These are phyloP conservation scores for Aureoboletus auriporus DNA, from an alignment of 768 basidiomycete genomes.

Conservation along the genomic window DNA sequence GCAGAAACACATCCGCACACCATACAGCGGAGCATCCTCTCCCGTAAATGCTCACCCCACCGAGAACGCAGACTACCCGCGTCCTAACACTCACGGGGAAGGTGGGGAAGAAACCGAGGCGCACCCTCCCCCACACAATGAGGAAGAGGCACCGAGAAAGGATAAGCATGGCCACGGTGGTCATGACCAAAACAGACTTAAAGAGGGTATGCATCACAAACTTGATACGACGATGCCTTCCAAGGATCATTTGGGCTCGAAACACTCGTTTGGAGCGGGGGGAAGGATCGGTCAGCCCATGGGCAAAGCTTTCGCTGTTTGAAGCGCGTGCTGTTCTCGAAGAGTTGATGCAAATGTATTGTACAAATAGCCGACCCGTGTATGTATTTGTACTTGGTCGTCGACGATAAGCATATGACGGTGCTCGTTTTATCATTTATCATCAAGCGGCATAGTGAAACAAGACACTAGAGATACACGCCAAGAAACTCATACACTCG, in stretches of 20 bases:
- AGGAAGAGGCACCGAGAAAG: conserved; percentile 46
- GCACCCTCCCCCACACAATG: conserved; percentile 36
- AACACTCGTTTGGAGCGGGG: conserved; percentile 38
- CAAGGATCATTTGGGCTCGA: conserved; percentile 32
- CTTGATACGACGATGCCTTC: conserved; percentile 47
- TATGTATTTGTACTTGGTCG: conserved; percentile 21
- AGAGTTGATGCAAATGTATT: background rate
- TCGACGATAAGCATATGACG: background rate
- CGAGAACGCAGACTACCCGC: conserved; percentile 45
- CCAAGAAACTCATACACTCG: conserved; percentile 16
- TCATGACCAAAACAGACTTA: conserved; percentile 44
- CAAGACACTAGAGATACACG: conserved; percentile 23
- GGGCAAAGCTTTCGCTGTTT: conserved; percentile 38
- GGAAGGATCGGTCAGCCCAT: conserved; percentile 59
- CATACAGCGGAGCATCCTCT: background rate
- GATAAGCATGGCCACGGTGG: conserved; percentile 39
- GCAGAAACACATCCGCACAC: background rate
- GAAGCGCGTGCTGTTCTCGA: conserved; percentile 3
- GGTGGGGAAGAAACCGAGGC: conserved; percentile 24
- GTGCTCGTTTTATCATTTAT: conserved; percentile 20
- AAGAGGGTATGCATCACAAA: conserved; percentile 44
- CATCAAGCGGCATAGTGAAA: conserved; percentile 19
- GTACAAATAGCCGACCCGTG: conserved; percentile 6
- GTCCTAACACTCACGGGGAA: conserved; percentile 42
- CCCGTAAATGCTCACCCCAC: conserved; percentile 12